Conservation (phyloP, 306 rosid species). For the Dalbergia cultrata region DNA sequence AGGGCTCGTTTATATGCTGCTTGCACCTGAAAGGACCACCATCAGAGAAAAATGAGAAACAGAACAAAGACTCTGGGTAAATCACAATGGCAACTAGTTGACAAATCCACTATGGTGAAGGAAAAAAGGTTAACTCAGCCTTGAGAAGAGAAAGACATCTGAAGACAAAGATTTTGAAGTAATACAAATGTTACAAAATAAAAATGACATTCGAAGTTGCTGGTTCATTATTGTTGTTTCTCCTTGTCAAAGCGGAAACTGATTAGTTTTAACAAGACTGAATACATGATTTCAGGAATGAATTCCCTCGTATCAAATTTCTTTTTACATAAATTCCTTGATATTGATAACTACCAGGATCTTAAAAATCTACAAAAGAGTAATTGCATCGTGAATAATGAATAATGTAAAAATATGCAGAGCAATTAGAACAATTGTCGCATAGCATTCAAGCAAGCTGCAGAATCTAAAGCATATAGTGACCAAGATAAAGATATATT, state of each 20-base stretch:
- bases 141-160: constrained; percentile 2
- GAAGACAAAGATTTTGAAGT: not conserved
- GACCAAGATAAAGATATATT: constrained; percentile 4
- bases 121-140: constrained; percentile 9
- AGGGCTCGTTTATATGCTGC: constrained; percentile 85
- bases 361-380: not conserved
- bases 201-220: not conserved
- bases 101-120: not conserved
- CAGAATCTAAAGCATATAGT: constrained; percentile 28
- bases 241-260: constrained; percentile 3
- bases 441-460: constrained; percentile 30
- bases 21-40: constrained; percentile 71
- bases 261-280: not conserved
- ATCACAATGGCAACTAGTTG: not conserved
- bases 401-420: not conserved
- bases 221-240: too few relatives aligned
- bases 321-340: not conserved
- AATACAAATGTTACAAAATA: constrained; percentile 7
- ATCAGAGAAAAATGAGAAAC: constrained; percentile 12
- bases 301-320: too few relatives aligned
- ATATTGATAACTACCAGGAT: not conserved
- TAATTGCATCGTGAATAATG: constrained; percentile 2
- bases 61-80: not conserved
- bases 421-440: constrained; percentile 16
- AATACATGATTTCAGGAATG: not conserved